phyloP scores from a whole-genome alignment of 2,329 filamentous ascomycete genomes.

The Paecilomyces dactylethromorphus region DNA sequence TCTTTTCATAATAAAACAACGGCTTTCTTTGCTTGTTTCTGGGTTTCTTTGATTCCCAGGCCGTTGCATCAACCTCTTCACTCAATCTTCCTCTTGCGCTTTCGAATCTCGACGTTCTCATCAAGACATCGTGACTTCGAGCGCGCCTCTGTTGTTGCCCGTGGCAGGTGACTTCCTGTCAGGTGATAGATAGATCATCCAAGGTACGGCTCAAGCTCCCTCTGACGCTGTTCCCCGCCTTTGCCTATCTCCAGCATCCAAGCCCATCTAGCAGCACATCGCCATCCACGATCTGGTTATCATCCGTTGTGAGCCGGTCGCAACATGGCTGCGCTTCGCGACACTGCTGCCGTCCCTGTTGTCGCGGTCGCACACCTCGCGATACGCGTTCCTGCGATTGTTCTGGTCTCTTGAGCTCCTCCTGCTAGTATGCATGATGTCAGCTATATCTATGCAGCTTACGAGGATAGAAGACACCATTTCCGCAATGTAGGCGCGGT shows the following conservation, averaged over 20 bases:
- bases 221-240: slow-evolving; percentile 11
- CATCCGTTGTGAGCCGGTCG: background rate
- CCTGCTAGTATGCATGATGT: background rate
- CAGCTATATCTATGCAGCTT: background rate
- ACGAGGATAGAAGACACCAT: background rate
- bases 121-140: slow-evolving; percentile 20
- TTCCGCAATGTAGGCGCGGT: background rate
- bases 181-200: slow-evolving; percentile 37
- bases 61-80: slow-evolving; percentile 9
- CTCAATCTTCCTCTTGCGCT: slow-evolving; percentile 5
- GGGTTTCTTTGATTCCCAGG: background rate
- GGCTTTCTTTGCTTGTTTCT: background rate
- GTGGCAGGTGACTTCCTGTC: slow-evolving; percentile 39
- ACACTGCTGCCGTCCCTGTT: background rate
- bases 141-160: slow-evolving; percentile 27
- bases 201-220: slow-evolving; percentile 24
- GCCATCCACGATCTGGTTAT: background rate
- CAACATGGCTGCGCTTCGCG: background rate
- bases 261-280: background rate
- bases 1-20: background rate
- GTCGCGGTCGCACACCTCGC: background rate
- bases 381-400: background rate
- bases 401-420: background rate
- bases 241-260: slow-evolving; percentile 1
- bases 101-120: slow-evolving; percentile 3